A percentile compares a stretch with the other conserved stretches of the same genome.
Conservation (phyloP, 1,139 yeast genomes). For the Saccharomyces hybrid region DNA sequence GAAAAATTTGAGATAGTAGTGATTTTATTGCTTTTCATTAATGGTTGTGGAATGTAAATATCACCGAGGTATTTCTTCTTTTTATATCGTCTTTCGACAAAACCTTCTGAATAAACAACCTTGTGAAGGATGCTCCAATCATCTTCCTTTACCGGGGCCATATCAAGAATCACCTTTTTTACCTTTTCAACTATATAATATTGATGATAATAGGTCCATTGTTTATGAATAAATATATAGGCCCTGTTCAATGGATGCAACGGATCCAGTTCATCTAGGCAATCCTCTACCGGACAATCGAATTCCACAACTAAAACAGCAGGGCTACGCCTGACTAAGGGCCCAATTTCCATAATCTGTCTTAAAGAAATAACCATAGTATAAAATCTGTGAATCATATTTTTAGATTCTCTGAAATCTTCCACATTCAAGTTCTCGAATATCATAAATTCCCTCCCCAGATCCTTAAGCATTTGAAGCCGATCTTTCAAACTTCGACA, state of each 20-base stretch:
- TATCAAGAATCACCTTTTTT: background rate
- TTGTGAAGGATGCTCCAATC: background rate
- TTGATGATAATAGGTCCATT: background rate
- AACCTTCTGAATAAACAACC: background rate
- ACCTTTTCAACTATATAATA: background rate
- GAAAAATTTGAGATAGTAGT: background rate
- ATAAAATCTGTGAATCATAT: background rate
- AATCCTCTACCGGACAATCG: background rate
- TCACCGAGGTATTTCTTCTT: background rate
- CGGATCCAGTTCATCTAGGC: background rate
- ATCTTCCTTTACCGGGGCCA: background rate
- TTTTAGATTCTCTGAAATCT: background rate
- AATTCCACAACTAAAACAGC: background rate
- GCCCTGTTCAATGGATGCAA: background rate
- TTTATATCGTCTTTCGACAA: background rate
- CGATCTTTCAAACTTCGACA: background rate
- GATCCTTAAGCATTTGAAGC: background rate
- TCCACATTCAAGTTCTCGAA: background rate
- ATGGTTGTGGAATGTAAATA: background rate
- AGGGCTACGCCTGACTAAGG: background rate
- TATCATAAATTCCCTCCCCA: background rate
- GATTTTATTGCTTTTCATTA: background rate
- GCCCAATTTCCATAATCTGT: background rate
- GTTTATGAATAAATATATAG: background rate
- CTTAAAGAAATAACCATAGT: background rate